Evolutionary conservation across 495 filamentous ascomycete genomes (phyloP).

Genomic region (Hypoxylon subgilvum): DNA sequence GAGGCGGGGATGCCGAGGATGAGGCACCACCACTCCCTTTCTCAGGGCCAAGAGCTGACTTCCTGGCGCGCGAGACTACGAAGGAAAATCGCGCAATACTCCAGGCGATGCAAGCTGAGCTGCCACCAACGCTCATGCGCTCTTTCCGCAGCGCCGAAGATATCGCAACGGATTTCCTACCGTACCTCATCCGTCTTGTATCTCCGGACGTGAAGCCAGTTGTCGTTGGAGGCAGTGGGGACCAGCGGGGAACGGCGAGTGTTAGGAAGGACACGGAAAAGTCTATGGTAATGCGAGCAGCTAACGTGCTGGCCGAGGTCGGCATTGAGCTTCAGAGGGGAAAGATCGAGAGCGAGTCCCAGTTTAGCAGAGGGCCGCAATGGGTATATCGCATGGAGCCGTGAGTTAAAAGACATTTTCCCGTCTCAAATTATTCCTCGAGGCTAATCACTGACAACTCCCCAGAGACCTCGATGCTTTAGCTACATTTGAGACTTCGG

Average conservation of each 20-base stretch:
- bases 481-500: slow-evolving; percentile 63
- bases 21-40: slow-evolving; percentile 72
- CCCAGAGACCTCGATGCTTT: slow-evolving; percentile 67
- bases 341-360: slow-evolving; percentile 68
- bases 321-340: slow-evolving; percentile 83
- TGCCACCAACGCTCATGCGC: slow-evolving; percentile 69
- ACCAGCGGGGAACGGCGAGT: slow-evolving; percentile 70
- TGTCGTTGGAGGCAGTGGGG: slow-evolving; percentile 76
- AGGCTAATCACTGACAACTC: slow-evolving; percentile 2
- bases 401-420: slow-evolving; percentile 55
- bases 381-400: slow-evolving; percentile 97
- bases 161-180: slow-evolving; percentile 80
- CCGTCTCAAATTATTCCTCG: neutral
- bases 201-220: slow-evolving; percentile 91
- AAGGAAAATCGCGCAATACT: slow-evolving; percentile 67
- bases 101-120: slow-evolving; percentile 55
- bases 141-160: slow-evolving; percentile 77
- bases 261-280: slow-evolving; percentile 87
- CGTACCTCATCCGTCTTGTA: slow-evolving; percentile 79
- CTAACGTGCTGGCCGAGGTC: slow-evolving; percentile 76
- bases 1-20: slow-evolving; percentile 51
- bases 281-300: slow-evolving; percentile 75
- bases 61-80: slow-evolving; percentile 72
- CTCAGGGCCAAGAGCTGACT: slow-evolving; percentile 79
- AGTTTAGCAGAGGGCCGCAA: slow-evolving; percentile 58